phyloP scores from a whole-genome alignment of 331 rosid species.

The Telfairia occidentalis region DNA sequence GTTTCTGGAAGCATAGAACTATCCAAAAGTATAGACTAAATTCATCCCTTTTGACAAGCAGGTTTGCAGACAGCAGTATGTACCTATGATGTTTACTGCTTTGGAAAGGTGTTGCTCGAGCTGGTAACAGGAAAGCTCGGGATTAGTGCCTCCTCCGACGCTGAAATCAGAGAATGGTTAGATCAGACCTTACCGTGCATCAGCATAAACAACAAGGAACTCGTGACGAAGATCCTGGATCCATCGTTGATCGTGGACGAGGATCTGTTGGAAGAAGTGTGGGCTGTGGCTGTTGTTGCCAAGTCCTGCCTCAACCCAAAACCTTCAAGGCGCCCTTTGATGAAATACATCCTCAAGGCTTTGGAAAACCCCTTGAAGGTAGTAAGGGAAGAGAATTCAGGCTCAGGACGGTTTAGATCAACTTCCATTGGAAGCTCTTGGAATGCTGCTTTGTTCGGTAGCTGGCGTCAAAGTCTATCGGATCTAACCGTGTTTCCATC shows the following conservation, averaged over 20 bases:
- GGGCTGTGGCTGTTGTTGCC: conserved; percentile 96
- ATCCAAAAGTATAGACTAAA: neutral
- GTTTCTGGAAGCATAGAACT: neutral
- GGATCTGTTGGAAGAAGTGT: conserved; percentile 88
- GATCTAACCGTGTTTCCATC: conserved; percentile 45
- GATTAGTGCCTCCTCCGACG: conserved; percentile 52
- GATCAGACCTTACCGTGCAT: conserved; percentile 53
- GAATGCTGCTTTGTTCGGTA: conserved; percentile 84
- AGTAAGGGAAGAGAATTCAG: conserved; percentile 66
- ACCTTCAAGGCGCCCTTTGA: conserved; percentile 74
- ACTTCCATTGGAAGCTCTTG: conserved; percentile 86
- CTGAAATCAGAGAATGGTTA: conserved; percentile 43
- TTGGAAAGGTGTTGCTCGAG: conserved; percentile 89
- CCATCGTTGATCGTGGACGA: conserved; percentile 76
- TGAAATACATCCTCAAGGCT: conserved; percentile 78
- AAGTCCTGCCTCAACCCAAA: conserved; percentile 84
- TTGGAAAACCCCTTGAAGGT: conserved; percentile 87
- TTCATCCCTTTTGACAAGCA: conserved; percentile 22
- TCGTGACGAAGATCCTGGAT: conserved; percentile 61
- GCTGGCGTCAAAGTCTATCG: conserved; percentile 83
- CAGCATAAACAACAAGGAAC: conserved; percentile 74
- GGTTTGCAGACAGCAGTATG: conserved; percentile 60
- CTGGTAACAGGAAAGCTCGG: conserved; percentile 80
- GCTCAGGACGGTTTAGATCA: conserved; percentile 63
- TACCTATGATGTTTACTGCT: conserved; percentile 82